Conservation (phyloP, 2,329 filamentous ascomycete species). For the Piedraia hortae region DNA sequence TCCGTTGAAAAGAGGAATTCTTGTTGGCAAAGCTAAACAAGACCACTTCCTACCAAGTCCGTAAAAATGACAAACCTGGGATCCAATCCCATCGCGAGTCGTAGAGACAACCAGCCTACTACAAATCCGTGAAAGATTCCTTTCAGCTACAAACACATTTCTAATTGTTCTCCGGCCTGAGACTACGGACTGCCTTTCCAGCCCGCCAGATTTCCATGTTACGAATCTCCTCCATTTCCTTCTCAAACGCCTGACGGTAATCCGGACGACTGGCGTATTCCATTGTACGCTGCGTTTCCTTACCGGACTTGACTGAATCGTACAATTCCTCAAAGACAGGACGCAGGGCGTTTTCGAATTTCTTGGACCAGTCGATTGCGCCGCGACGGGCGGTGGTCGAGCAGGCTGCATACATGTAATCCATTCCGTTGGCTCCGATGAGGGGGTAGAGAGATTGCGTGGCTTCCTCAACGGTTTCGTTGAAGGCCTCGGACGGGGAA, state of each 20-base stretch:
- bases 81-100: no score
- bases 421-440: constrained; percentile 94
- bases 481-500: constrained; percentile 95
- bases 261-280: constrained; percentile 90
- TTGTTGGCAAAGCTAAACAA: no score
- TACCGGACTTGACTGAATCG: constrained; percentile 68
- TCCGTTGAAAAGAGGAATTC: no score
- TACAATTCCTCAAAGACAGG: constrained; percentile 96
- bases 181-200: constrained; percentile 67
- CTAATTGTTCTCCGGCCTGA: constrained; percentile 11
- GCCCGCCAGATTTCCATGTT: constrained; percentile 97
- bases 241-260: constrained; percentile 92
- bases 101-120: no score
- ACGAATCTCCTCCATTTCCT: constrained; percentile 96
- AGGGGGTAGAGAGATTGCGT: constrained; percentile 94
- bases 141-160: no score
- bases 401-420: constrained; percentile 99
- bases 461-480: constrained; percentile 99
- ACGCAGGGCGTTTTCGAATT: constrained; percentile 96
- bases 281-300: constrained; percentile 85
- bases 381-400: constrained; percentile 94
- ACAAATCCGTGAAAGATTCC: no score
- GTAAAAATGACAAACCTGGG: no score
- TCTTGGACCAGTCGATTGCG: constrained; percentile 93
- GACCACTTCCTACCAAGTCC: no score